Base-by-base conservation (phyloP, 164 flowering plant species). In the Vitis rupestris region DNA sequence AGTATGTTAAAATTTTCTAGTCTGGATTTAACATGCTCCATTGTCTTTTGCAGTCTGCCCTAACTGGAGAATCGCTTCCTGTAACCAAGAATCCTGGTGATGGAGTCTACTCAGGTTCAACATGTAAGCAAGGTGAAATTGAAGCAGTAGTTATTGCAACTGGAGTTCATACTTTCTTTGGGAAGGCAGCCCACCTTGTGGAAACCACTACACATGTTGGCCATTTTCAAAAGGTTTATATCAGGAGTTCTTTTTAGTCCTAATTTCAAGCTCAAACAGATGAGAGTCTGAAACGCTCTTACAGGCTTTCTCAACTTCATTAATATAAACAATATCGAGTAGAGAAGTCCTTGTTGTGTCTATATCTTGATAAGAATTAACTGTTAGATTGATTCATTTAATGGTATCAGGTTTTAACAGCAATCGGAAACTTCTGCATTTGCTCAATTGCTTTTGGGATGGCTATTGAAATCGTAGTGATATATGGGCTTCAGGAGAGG, bases 181-280 rank as follows among this genome's bases (percentile, higher is more conserved):
- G 97, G 49, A 91, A 91, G 81, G 94, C 94, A 37, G 97, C 94
- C 69, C 92, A 91, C 80, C 91, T 89, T 63, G 97, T 91, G 44
- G 97, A 91, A 53, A 82, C 67, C 75, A 89, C 97, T 9, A 82
- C 80, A 0, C 87, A 89, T 68, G 84, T 91, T 67, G 97, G 97
- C 6, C 97, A 91, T 74, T 91, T 91, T 70, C 97, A 91, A 63
- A 64, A 89, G 97, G 97, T 89, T 37, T 16, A 17, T 56, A 59
- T 59, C n/a, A 7, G 23, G 9, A 51, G 1, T 9, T 44, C 10
- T 72, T 70, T 61, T 54, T 9, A 19, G 31, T 27, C 64, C 14
- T 17, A 27, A 5, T 15, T 23, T 8, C 64, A 5, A 16, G 56
- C n/a, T 16, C 9, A 16, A 37, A 37, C 12, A 61, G 13, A 61